Base-by-base conservation (phyloP, 2,329 filamentous ascomycete genomes). In the Pseudogymnoascus verrucosus region DNA sequence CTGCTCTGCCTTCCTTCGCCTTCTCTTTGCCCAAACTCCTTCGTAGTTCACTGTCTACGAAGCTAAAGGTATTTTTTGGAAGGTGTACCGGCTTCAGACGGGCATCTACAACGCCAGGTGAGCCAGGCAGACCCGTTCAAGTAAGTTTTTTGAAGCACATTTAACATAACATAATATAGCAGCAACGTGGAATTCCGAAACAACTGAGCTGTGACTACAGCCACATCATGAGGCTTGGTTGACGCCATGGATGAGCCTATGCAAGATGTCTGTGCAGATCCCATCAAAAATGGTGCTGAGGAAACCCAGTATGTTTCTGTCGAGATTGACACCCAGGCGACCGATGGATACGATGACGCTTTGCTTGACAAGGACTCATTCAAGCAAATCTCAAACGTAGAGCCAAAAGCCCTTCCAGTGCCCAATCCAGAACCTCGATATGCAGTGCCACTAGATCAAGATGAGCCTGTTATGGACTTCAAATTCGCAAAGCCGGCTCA, bases 231-330 rank as follows among this genome's bases (percentile, higher is more conserved):
- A 28, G 12, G 12, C 44, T n/a, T 3, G 2, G 12, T 19, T 12
- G 47, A 34, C 10, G 16, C 12, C 10, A 57, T 61, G 59, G 21
- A 34, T 8, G 62, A 66, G n/a, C n/a, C 47, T 5, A 65, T 63
- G 37, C 51, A 64, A 44, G 60, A 65, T 3, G 67, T 61, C 59
- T 47, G 63, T 36, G 21, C 28, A 21, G 10, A 59, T 67, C 67
- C 16, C 5, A 19, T 34, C 16, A 19, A 57, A 19, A 5, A 57
- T 19, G 51, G 65, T 1, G 36, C 69, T 14, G 66, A 54, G 26
- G 69, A 71, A 8, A 67, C 68, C 19, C 70, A 73, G 60, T 69
- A 60, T 42, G 60, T 42, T 21, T 16, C 8, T 12, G 37, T 72
- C 5, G 70, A 71, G 61, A 36, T 60, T 37, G 68, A 70, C 19